Base-by-base conservation (phyloP, 176 grass and related monocot species). In the Tillandsia leiboldiana region DNA sequence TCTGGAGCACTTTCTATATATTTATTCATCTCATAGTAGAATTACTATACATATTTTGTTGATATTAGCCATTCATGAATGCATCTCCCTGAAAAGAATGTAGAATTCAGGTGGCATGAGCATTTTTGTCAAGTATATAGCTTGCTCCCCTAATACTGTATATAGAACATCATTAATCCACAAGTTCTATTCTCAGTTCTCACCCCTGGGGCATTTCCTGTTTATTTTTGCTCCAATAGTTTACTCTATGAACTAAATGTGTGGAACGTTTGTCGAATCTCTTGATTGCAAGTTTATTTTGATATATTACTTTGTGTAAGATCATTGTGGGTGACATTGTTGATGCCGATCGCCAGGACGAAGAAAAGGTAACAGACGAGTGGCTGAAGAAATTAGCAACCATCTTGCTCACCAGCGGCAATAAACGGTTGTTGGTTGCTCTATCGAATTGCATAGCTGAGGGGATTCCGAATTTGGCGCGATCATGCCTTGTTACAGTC, bases 361-460 rank as follows among this genome's bases (percentile, higher is more conserved):
- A 97, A 85, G 93, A 92, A 78, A 90, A 85, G 71, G 12, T 75
- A 63, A 79, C 79, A 10, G 88, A 96, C 67, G 86, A 97, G 49
- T 73, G 82, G 51, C 86, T 90, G 52, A 79, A 85, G 64, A 97
- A 85, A 69, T 82, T 97, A 20, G 79, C 81, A 47, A 78, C 76
- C 1, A 68, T 90, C 56, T 75, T 97, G 57, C 70, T 87, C 8
- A 85, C 81, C 53, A 90, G 82, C n/a, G 86, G 93, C 58, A 85
- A 51, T 14, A 83, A 83, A 69, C 80, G 72, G 71, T 86, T 96
- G 66, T 81, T 97, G 29, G 51, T 65, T 2, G 86, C 87, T 49
- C 64, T 97, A 54, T 87, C 93, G 17, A 87, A 86, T 77, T 85
- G 93, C 65, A 92, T 97, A 79, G 81, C 84, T 26, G 83, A 92